Base-by-base conservation (phyloP, 2,329 filamentous ascomycete species). In the Plenodomus biglobosus region DNA sequence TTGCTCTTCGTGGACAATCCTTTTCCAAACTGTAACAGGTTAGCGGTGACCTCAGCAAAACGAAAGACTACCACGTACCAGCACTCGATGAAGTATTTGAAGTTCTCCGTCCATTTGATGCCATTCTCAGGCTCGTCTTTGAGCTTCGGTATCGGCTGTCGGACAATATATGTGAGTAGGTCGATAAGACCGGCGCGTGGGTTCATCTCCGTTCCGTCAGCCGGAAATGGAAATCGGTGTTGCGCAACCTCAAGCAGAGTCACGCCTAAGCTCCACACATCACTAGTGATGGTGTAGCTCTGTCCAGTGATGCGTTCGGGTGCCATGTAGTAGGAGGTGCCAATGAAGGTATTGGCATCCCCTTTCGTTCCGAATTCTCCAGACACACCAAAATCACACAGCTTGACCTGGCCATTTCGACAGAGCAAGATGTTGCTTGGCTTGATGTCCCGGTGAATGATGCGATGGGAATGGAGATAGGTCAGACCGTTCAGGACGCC, bases 81-180 rank as follows among this genome's bases (percentile, higher is more conserved):
- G 83, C 92, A 96, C 76, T 96, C 92, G 64, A 99, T 96, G 65
- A 99, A 99, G 72, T 96, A 96, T 73, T 99, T 99, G 76, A 99
- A 97, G 68, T 89, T 95, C 62, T 95, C 89, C 61, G 89, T 95
- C 94, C 94, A 99, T 68, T 86, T 87, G 59, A 99, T 95, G 50
- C 86, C 86, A 59, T 88, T 89, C 24, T 90, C 85, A 0, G 90
- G 89, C 73, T 99, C 94, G 61, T 99, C 94, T 74, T 96, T 97
- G 55, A 99, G 78, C 71, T 91, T 95, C 2, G 94, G 94, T 50
- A 97, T 95, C 3, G 90, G 87, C 71, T 99, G 94, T 59, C 90
- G 86, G 38, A 99, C 94, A 69, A 99, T 99, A 70, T 97, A 99
- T 11, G 94, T 99, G 52, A 99, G 78, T 10, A 99, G 80, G 71